Base-by-base conservation (phyloP, 2,329 filamentous ascomycete genomes). In the Hymenoscyphus occultus region DNA sequence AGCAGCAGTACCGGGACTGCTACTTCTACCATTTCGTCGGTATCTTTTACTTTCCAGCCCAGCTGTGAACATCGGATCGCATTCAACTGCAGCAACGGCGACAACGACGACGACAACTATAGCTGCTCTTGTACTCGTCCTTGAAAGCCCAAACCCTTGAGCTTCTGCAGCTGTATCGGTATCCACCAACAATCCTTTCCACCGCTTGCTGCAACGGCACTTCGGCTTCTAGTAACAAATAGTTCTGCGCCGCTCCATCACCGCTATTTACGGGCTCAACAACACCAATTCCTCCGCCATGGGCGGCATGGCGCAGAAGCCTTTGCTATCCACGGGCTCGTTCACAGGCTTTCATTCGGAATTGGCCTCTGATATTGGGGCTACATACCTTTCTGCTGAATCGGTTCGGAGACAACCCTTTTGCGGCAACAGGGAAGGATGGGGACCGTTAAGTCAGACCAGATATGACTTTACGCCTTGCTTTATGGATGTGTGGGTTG, bases 381-480 rank as follows among this genome's bases (percentile, higher is more conserved):
- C 80, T 65, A 79, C 82, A 67, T 92, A 91, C 77, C 83, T 92
- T 67, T 82, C 74, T 40, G 76, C 80, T 22, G 77, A 77, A 59
- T 70, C 69, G 61, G 68, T 71, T 61, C 60, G 60, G 28, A 59
- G 60, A 70, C 90, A 96, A 76, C 87, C 91, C 65, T 82, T 97
- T 77, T 98, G 94, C 80, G 87, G 90, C 77, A 95, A 97, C 78
- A 82, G 83, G 63, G 94, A 98, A 79, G 96, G 95, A 74, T 99
- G 95, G 95, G 96, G 96, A 0, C 95, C 95, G 28, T 76, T 99
- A 76, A 97, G 93, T 78, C 88, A 89, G 42, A 83, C 88, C 71
- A 85, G 94, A 77, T 97, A 92, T 78, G 95, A 99, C 80, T 93
- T 99, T 74, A 98, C 95, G 16, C 94, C 95, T 51, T 99, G 95